A percentile compares a stretch with the other conserved stretches of the same genome.
These are phyloP conservation scores for Fusarium domesticum DNA, from an alignment of 2,329 filamentous ascomycete genomes.

Conservation along the genomic window DNA sequence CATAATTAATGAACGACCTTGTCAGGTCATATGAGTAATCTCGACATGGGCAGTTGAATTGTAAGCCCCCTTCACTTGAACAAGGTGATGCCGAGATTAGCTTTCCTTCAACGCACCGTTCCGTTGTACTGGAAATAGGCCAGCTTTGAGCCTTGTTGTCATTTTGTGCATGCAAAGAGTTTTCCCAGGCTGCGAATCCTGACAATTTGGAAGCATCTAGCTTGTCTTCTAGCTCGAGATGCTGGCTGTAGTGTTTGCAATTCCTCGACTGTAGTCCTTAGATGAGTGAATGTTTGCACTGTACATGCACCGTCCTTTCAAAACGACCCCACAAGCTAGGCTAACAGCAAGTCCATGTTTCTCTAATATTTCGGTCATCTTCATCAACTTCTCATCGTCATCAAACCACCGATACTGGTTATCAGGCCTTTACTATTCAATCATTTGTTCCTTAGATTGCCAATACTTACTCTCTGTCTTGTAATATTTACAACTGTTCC, in stretches of 20 bases:
- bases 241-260: too few relatives aligned
- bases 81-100: slow-evolving; percentile 29
- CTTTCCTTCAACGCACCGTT: slow-evolving; percentile 19
- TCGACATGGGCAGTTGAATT: slow-evolving; percentile 11
- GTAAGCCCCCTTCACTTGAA: slow-evolving; percentile 20
- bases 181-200: too few relatives aligned
- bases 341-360: neutral
- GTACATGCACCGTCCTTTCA: neutral
- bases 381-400: neutral
- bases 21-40: neutral
- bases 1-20: neutral
- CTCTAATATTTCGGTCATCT: neutral
- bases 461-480: slow-evolving; percentile 6
- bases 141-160: slow-evolving; percentile 12
- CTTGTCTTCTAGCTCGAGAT: too few relatives aligned
- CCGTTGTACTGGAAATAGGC: slow-evolving; percentile 29
- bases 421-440: too few relatives aligned
- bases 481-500: too few relatives aligned
- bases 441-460: too few relatives aligned
- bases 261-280: too few relatives aligned
- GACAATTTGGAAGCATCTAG: too few relatives aligned
- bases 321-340: neutral
- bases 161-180: neutral
- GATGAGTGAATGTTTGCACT: neutral
- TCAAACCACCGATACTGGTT: neutral